Evolutionary conservation across 2,329 filamentous ascomycete genomes (phyloP), one percentile per base, ranked within the genome.

Genomic region (Fusarium sterilihyphosum): DNA sequence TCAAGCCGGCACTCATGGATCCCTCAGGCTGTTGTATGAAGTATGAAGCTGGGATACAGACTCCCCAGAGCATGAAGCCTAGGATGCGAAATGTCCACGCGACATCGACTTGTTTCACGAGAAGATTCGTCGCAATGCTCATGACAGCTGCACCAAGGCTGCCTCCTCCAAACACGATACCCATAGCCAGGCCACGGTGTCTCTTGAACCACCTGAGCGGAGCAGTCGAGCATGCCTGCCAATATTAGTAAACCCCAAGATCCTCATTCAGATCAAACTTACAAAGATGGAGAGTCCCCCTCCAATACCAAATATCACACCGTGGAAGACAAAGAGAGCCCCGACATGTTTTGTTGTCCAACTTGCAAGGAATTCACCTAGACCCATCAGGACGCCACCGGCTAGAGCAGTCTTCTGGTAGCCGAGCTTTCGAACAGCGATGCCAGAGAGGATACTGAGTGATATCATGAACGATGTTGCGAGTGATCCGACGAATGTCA

Each of bases 401-500:
- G 61, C 33, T 14, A 80, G 38, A 0, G 79, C 77, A 0, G 79
- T 76, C 43, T 57, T 60, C 8, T 77, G 73, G 26, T 81, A 79
- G 0, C 79, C 78, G 3, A 80, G n/a, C 22, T 67, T 76, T 0
- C 71, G 68, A 11, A 81, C 78, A 1, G 73, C 35, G 3, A 73
- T 56, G 0, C 75, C 75, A 0, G 73, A 76, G 7, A 77, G 40
- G 0, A 80, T 68, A 10, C 78, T 78, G 1, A 80, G 73, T 0
- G 75, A 74, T 0, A 80, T 72, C 78, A 80, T 81, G 26, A 73
- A 77, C 0, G 75, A 77, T 7, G 75, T 76, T n/a, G 72, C 79
- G 5, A 79, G 50, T 1, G 79, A 81, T 13, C 79, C 79, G 11
- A 81, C 77, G 35, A 81, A 80, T 0, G 78, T 79, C 46, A 81